A percentile compares a stretch with the other conserved stretches of the same genome.
Conservation (phyloP, 2,329 filamentous ascomycete species). For the Botryotinia globosa region DNA sequence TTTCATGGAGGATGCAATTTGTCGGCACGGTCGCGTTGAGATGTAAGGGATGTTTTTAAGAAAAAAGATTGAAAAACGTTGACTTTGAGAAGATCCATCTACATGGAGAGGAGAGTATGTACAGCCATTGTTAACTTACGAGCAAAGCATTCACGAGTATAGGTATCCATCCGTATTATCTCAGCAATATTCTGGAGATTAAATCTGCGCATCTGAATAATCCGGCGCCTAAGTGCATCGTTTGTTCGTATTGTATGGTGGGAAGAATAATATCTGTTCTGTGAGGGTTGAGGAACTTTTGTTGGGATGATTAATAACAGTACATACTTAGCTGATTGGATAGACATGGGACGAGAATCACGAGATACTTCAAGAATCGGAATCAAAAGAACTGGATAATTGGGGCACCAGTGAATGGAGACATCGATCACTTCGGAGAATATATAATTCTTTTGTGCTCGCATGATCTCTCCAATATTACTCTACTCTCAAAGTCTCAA, state of each 20-base stretch:
- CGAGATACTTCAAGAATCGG: not conserved
- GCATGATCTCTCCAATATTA: not conserved
- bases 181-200: not conserved
- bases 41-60: not conserved
- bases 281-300: not conserved
- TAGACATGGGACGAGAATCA: not conserved
- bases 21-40: not conserved
- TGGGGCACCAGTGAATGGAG: not conserved
- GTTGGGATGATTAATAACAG: not conserved
- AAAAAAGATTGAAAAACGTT: not conserved
- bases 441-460: not conserved
- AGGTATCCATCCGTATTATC: not conserved
- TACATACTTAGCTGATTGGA: not conserved
- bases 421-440: not conserved
- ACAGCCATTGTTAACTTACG: not conserved
- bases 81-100: not conserved
- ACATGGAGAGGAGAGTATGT: no score
- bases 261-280: not conserved
- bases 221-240: not conserved
- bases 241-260: not conserved
- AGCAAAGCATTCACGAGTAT: not conserved
- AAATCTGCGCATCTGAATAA: not conserved
- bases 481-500: no score
- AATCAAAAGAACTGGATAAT: not conserved
- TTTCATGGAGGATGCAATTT: not conserved